phyloP scores from a whole-genome alignment of 371 early-diverging fungal species.

The Mortierella sp. region DNA sequence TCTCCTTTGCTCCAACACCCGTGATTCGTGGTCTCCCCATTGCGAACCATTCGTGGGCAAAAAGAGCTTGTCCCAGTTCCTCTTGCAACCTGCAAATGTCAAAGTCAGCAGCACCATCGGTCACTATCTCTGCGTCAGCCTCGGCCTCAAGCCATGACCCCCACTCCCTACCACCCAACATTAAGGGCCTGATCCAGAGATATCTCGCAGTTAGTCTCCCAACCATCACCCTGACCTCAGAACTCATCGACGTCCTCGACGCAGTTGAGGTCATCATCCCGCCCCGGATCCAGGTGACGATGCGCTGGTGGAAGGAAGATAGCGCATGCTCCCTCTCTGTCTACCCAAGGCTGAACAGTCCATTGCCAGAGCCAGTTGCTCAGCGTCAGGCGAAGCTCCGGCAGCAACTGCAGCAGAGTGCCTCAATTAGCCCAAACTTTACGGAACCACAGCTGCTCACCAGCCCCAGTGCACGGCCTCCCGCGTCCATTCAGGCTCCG shows the following conservation, averaged over 20 bases:
- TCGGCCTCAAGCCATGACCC: slow-evolving; percentile 52
- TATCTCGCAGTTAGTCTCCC: slow-evolving; percentile 50
- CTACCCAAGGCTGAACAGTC: slow-evolving; percentile 43
- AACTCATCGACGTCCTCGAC: slow-evolving; percentile 40
- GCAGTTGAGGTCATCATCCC: slow-evolving; percentile 29
- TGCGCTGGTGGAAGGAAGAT: slow-evolving; percentile 56
- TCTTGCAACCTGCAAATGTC: slow-evolving; percentile 17
- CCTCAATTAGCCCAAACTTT: neutral
- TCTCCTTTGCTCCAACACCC: neutral
- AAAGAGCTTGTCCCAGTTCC: neutral
- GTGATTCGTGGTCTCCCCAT: neutral
- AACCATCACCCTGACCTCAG: slow-evolving; percentile 45
- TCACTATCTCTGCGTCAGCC: slow-evolving; percentile 33
- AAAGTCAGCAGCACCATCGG: slow-evolving; percentile 47
- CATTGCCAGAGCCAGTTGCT: slow-evolving; percentile 23
- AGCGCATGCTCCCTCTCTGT: slow-evolving; percentile 33
- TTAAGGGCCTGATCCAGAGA: slow-evolving; percentile 48
- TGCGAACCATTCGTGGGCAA: slow-evolving; percentile 12
- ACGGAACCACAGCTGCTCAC: neutral
- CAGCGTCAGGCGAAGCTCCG: slow-evolving; percentile 21
- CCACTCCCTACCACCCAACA: slow-evolving; percentile 46
- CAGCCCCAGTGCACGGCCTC: slow-evolving; percentile 9
- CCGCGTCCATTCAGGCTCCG: slow-evolving; percentile 8
- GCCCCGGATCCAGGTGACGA: slow-evolving; percentile 37
- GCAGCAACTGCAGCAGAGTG: slow-evolving; percentile 3